Percentiles rank a stretch among this genome's conserved stretches.
These are phyloP conservation scores for Camellia oleifera DNA, from an alignment of 179 eudicot species.

Conservation along the genomic window DNA sequence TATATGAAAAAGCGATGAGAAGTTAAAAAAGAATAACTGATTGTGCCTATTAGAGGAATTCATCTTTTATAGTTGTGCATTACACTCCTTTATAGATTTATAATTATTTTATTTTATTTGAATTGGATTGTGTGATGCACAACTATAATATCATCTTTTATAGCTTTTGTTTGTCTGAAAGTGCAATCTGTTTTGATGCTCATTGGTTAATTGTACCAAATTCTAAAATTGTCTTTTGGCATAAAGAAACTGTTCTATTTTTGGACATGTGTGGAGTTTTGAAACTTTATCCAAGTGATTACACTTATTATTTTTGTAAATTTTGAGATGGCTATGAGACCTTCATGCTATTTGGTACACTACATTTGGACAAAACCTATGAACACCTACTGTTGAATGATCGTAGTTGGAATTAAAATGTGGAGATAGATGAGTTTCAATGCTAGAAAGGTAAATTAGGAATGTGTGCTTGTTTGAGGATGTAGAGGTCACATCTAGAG, in stretches of 20 bases:
- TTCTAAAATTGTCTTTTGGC: not conserved
- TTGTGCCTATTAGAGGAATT: not conserved
- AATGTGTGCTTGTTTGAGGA: not conserved
- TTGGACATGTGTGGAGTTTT: not conserved
- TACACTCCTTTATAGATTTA: not conserved
- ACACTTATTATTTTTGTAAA: not conserved
- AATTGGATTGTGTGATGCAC: no score
- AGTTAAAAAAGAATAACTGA: not conserved
- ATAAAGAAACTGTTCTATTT: not conserved
- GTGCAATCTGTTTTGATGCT: not conserved
- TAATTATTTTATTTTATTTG: not conserved
- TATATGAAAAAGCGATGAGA: not conserved
- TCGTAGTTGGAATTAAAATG: not conserved
- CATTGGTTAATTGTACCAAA: not conserved
- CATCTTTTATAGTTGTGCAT: no score
- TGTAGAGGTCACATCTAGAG: not conserved
- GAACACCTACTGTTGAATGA: not conserved
- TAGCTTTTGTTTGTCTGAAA: not conserved
- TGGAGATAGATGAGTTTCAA: not conserved
- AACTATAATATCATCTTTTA: no score
- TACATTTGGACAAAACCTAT: not conserved
- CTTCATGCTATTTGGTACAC: not conserved
- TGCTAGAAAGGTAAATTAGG: slow-evolving; percentile 4
- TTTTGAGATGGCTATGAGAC: not conserved
- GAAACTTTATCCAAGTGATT: slow-evolving; percentile 5